Base-by-base conservation (phyloP, 2,329 filamentous ascomycete genomes). In the Berkeleyomyces rouxiae region DNA sequence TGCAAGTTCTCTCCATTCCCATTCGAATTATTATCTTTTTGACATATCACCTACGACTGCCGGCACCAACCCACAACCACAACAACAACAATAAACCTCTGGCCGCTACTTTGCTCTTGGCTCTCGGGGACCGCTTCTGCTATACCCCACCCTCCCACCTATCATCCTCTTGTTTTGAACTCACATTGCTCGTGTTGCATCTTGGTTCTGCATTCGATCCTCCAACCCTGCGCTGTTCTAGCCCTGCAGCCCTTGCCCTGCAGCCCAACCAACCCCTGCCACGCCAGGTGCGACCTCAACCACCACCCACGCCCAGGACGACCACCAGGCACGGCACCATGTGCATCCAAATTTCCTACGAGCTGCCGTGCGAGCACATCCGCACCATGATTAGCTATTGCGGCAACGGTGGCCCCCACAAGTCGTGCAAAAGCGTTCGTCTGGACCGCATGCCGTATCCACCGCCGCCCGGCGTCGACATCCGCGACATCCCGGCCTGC, bases 341-440 rank as follows among this genome's bases (percentile, higher is more conserved):
- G 78, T 80, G 78, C 67, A 77, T 76, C 67, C 75, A 77, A 65
- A 74, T 75, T 61, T 75, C 73, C 57, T 79, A 79, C 68, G 77
- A 75, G 42, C 72, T 80, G 61, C 74, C 75, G 55, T 81, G 79
- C 69, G 77, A 79, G 69, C 78, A 81, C 68, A 72, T 79, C 67
- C 72, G 73, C 64, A 76, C 74, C 13, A 70, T 74, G 63, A 74
- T 72, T 43, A 70, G 72, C 63, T 77, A 76, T 71, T 81, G 78
- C 66, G 66, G 73, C 11, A 71, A 74, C n/a, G 75, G 75, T 5
- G 66, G 66, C 2, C 63, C 68, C 39, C 72, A 70, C 64, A 72
- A 68, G 65, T 72, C 74, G 9, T 80, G 78, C 71, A 73, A 68
- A 63, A 74, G 72, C 67, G 71, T 76, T 49, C 74, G 73, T 59